Evolutionary conservation across 371 early-diverging fungal species (phyloP).

Genomic region (Syncephalastrum contaminatum): DNA sequence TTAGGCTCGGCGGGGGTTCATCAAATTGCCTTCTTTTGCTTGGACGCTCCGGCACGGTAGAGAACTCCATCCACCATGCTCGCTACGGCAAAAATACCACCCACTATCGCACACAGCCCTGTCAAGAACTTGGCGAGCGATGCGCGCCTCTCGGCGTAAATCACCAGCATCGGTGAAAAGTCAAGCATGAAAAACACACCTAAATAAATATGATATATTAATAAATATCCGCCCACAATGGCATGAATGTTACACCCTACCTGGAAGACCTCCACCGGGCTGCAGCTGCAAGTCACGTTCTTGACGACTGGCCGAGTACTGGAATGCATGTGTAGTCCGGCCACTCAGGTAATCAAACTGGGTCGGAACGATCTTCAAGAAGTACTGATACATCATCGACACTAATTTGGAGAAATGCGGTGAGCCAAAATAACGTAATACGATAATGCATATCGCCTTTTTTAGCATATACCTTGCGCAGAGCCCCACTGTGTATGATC

Average conservation of each 20-base stretch:
- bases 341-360: conserved; percentile 73
- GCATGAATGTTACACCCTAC: conserved; percentile 20
- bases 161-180: conserved; percentile 94
- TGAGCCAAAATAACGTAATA: no score
- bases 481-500: conserved; percentile 60
- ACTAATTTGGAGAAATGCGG: no score
- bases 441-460: not conserved
- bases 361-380: conserved; percentile 87
- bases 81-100: conserved; percentile 94
- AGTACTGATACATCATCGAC: conserved; percentile 12
- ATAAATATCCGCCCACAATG: not conserved
- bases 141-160: conserved; percentile 75
- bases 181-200: conserved; percentile 94
- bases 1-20: not conserved
- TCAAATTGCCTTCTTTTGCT: conserved; percentile 64
- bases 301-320: conserved; percentile 93
- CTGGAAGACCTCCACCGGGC: conserved; percentile 55
- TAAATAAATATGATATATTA: conserved; percentile 1
- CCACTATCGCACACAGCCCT: conserved; percentile 90
- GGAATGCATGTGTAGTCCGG: conserved; percentile 75
- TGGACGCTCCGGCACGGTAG: conserved; percentile 78
- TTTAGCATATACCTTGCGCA: conserved; percentile 34
- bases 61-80: conserved; percentile 85
- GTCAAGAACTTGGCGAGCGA: conserved; percentile 87
- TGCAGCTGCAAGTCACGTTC: conserved; percentile 44